These are phyloP conservation scores for Calonectria honghensis DNA, from an alignment of 2,329 filamentous ascomycete genomes.

Conservation along the genomic window DNA sequence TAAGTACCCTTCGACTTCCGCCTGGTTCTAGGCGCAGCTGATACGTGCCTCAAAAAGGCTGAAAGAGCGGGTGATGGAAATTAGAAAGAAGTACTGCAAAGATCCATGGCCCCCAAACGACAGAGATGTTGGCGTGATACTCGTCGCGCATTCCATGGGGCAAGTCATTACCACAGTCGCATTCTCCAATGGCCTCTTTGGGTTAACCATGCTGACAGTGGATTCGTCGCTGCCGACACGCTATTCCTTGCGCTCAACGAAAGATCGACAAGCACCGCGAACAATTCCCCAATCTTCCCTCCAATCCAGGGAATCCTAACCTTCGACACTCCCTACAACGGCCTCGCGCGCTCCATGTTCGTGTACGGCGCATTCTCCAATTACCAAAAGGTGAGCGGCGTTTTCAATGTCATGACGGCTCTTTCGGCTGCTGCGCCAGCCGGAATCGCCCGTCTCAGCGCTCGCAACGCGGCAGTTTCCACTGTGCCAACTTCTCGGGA, in stretches of 20 bases:
- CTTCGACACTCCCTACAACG: slow-evolving; percentile 90
- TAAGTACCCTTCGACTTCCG: slow-evolving; percentile 46
- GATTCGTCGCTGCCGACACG: slow-evolving; percentile 89
- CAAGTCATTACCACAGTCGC: slow-evolving; percentile 52
- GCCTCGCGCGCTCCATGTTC: slow-evolving; percentile 76
- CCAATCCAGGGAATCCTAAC: slow-evolving; percentile 86
- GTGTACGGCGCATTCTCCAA: slow-evolving; percentile 77
- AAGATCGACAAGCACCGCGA: slow-evolving; percentile 64
- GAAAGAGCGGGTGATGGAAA: slow-evolving; percentile 86
- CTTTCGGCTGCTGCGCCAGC: slow-evolving; percentile 70
- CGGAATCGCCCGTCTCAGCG: slow-evolving; percentile 59
- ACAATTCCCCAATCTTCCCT: slow-evolving; percentile 79
- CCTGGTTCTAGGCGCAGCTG: not conserved
- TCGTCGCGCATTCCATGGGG: slow-evolving; percentile 91
- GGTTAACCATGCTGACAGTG: slow-evolving; percentile 64
- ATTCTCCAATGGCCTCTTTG: accelerated
- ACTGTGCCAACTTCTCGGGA: slow-evolving; percentile 53
- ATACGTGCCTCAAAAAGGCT: slow-evolving; percentile 73
- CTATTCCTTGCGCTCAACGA: slow-evolving; percentile 84
- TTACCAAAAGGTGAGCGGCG: slow-evolving; percentile 73
- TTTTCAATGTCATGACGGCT: slow-evolving; percentile 75
- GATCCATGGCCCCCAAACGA: slow-evolving; percentile 87
- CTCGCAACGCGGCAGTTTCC: slow-evolving; percentile 45
- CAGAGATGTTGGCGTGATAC: slow-evolving; percentile 85
- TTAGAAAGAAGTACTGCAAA: slow-evolving; percentile 80